Evolutionary conservation across 306 rosid species (phyloP).

Genomic region (Ziziphus jujuba): DNA sequence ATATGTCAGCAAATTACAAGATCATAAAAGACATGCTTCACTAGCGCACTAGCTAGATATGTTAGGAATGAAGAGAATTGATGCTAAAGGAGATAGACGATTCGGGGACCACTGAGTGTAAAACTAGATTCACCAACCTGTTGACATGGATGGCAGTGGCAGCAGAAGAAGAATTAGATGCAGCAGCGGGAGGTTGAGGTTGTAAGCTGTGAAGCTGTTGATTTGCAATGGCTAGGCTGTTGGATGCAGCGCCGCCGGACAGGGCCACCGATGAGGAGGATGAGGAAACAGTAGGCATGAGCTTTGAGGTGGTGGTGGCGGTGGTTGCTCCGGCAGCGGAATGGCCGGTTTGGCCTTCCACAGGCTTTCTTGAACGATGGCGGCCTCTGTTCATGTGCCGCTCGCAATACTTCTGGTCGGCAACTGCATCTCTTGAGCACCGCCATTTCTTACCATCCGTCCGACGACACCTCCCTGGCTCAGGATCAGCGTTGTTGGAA

Average conservation of each 20-base stretch:
- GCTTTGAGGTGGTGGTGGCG: constrained; percentile 29
- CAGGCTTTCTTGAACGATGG: constrained; percentile 99
- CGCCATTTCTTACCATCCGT: constrained; percentile 99
- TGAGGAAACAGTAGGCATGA: constrained; percentile 35
- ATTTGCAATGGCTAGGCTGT: constrained; percentile 42
- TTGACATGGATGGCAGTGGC: constrained; percentile 40
- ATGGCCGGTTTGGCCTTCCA: constrained; percentile 95
- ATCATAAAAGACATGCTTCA: background rate
- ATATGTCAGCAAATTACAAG: constrained; percentile 1
- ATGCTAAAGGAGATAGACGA: constrained; percentile 15
- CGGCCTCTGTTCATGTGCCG: constrained; percentile 97
- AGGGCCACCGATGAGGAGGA: constrained; percentile 37
- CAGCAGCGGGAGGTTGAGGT: constrained; percentile 33
- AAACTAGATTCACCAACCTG: constrained; percentile 49
- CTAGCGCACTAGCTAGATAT: too few species aligned
- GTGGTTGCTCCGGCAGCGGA: constrained; percentile 44
- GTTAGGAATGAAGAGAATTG: background rate
- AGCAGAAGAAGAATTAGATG: constrained; percentile 50
- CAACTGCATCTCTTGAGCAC: constrained; percentile 96
- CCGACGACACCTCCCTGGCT: constrained; percentile 97
- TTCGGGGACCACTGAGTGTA: background rate
- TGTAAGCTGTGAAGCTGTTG: constrained; percentile 50
- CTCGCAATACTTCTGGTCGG: constrained; percentile 91
- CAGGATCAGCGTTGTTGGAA: constrained; percentile 92
- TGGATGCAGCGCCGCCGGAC: constrained; percentile 38